phyloP scores from a whole-genome alignment of 2,329 filamentous ascomycete species.

The Exophiala lecanii-corni region DNA sequence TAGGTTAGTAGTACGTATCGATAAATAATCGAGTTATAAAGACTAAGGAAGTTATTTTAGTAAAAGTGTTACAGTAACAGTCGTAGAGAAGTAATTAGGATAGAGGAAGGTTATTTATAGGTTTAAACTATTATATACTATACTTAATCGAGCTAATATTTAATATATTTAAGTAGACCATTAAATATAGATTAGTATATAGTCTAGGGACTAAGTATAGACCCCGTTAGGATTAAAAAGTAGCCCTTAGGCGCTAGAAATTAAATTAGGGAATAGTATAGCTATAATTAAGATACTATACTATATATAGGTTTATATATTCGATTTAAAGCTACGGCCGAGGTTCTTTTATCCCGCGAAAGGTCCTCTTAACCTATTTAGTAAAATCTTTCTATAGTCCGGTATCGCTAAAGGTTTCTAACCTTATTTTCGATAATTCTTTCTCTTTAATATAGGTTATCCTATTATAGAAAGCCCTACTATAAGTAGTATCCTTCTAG shows the following conservation, averaged over 20 bases:
- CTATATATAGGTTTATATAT: background rate
- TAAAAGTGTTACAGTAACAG: background rate
- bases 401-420: conserved; percentile 6
- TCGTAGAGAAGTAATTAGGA: background rate
- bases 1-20: background rate
- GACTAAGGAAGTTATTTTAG: background rate
- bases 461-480: conserved; percentile 3
- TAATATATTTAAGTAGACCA: background rate
- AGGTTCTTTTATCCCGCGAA: conserved; percentile 5
- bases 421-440: conserved; percentile 3
- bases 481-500: conserved; percentile 2
- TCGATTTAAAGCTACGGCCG: background rate
- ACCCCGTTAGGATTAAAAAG: background rate
- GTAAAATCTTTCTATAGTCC: conserved; percentile 3
- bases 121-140: background rate
- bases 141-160: background rate
- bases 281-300: background rate
- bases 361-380: conserved; percentile 3
- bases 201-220: background rate
- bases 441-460: conserved; percentile 3
- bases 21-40: background rate
- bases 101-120: background rate
- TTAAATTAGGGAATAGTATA: background rate
- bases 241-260: background rate
- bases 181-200: background rate